Percentiles rank a stretch among this genome's conserved stretches.
Evolutionary conservation across 305 asterid genomes (phyloP).

Genomic region (Rubia occidens): DNA sequence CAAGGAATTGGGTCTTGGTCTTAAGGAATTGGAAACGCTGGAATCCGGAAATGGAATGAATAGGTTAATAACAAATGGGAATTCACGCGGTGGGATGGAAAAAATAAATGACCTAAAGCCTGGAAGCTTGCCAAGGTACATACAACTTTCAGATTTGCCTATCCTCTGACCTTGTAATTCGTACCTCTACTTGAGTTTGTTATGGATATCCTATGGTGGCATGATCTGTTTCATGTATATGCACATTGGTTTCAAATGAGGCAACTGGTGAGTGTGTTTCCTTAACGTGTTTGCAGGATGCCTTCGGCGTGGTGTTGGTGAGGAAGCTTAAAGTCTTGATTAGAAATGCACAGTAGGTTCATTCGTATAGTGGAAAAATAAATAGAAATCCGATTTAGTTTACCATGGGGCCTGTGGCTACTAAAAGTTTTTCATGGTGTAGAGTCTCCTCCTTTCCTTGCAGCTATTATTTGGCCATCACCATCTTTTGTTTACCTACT

Average conservation of each 20-base stretch:
- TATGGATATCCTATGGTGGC: not conserved
- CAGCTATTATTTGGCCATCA: not conserved
- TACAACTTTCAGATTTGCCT: not conserved
- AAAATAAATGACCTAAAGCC: slow-evolving; percentile 23
- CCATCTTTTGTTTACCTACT: not conserved
- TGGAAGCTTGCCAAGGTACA: slow-evolving; percentile 40
- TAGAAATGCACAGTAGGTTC: not conserved
- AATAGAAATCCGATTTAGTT: not conserved
- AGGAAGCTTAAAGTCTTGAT: not conserved
- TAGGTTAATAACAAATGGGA: slow-evolving; percentile 35
- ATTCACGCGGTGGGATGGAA: slow-evolving; percentile 27
- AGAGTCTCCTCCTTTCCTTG: not conserved
- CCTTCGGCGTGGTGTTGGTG: slow-evolving; percentile 1
- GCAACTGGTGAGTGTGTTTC: not conserved
- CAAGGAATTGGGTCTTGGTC: slow-evolving; percentile 36
- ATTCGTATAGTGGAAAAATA: not conserved
- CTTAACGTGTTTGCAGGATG: slow-evolving; percentile 8
- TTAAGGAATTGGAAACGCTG: slow-evolving; percentile 39
- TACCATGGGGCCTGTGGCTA: not conserved
- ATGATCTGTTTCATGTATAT: not conserved
- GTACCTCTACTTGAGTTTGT: not conserved
- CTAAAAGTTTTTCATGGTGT: not conserved
- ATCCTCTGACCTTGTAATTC: not conserved
- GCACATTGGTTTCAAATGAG: not conserved
- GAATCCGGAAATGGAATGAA: slow-evolving; percentile 16